Evolutionary conservation across 1,284 basidiomycete genomes (phyloP).

Genomic region (Rhizoctonia solani): DNA sequence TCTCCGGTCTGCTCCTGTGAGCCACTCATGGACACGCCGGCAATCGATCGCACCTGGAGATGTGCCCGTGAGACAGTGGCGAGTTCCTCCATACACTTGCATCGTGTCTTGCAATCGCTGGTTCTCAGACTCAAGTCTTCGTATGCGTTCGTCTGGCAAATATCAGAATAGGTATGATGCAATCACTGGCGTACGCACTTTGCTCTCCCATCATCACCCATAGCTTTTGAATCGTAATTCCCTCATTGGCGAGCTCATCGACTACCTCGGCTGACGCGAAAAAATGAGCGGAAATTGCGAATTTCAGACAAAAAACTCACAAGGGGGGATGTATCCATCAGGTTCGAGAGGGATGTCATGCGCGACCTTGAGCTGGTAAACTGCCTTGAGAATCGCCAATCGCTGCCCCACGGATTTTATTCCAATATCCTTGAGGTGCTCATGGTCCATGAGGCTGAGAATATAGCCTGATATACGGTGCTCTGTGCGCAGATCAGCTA

Average conservation of each 20-base stretch:
- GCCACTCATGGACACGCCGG: neutral
- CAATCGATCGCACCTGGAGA: constrained; percentile 10
- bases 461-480: constrained; percentile 90
- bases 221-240: constrained; percentile 66
- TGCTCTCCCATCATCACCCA: constrained; percentile 74
- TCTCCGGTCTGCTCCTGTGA: constrained; percentile 50
- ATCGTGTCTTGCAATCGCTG: constrained; percentile 63
- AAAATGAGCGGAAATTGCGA: constrained; percentile 35
- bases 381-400: constrained; percentile 83
- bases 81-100: constrained; percentile 67
- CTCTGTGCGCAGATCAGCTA: constrained; percentile 55
- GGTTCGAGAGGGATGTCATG: constrained; percentile 82
- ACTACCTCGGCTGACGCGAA: constrained; percentile 62
- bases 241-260: constrained; percentile 56
- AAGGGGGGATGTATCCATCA: constrained; percentile 88
- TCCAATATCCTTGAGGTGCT: constrained; percentile 82
- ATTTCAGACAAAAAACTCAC: constrained; percentile 54
- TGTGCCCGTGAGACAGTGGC: constrained; percentile 39
- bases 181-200: constrained; percentile 53
- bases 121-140: constrained; percentile 75
- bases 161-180: constrained; percentile 21
- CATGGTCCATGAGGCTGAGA: constrained; percentile 78
- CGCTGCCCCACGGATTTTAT: constrained; percentile 85
- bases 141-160: constrained; percentile 66
- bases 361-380: constrained; percentile 84